Evolutionary conservation across 257 asterid species (phyloP).

Genomic region (Primulina eburnea): DNA sequence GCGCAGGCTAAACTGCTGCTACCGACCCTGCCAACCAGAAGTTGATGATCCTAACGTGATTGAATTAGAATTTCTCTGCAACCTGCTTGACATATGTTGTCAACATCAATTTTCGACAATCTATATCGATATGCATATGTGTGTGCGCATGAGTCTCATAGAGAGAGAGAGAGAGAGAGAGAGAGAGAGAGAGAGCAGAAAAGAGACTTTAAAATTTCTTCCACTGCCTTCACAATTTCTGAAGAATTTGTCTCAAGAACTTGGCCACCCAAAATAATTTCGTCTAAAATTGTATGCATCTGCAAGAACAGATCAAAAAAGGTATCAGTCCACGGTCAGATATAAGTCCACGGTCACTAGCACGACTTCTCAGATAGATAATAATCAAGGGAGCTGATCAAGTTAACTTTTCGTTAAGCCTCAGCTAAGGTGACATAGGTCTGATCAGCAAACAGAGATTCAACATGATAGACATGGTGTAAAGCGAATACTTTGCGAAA

Average conservation of each 20-base stretch:
- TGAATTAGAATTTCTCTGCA: constrained; percentile 52
- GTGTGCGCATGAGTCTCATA: neutral
- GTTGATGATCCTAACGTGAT: constrained; percentile 44
- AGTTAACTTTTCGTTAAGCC: neutral
- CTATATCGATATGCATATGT: neutral
- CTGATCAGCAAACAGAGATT: constrained; percentile 2
- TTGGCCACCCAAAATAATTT: constrained; percentile 91
- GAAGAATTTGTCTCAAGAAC: constrained; percentile 85
- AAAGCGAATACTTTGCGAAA: neutral
- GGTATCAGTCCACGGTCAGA: neutral
- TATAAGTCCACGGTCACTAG: neutral
- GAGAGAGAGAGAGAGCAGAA: constrained; percentile 25
- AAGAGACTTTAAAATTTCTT: constrained; percentile 62
- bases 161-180: neutral
- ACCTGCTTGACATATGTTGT: constrained; percentile 49
- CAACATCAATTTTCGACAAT: constrained; percentile 10
- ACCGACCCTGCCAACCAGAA: constrained; percentile 65
- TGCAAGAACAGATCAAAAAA: constrained; percentile 29
- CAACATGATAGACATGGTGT: neutral
- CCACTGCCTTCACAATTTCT: constrained; percentile 73
- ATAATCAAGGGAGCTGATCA: constrained; percentile 12
- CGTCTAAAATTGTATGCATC: constrained; percentile 92
- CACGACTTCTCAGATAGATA: constrained; percentile 4
- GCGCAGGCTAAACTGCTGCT: constrained; percentile 30
- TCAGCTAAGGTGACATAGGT: constrained; percentile 10